Conservation (phyloP, 768 basidiomycete genomes). For the Auricularia heimuer region DNA sequence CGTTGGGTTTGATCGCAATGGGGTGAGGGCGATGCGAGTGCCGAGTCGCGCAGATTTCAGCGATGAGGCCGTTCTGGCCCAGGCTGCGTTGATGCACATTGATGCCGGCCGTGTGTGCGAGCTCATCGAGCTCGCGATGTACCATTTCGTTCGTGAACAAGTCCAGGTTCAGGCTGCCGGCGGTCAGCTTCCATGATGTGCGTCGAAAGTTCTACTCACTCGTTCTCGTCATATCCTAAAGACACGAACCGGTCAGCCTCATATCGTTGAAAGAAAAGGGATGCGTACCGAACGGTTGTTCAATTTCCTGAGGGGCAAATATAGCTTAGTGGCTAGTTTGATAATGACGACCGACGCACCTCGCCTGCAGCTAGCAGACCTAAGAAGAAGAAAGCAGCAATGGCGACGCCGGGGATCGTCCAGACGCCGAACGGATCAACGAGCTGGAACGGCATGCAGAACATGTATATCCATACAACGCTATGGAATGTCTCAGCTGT, state of each 20-base stretch:
- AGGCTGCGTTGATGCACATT: slow-evolving; percentile 23
- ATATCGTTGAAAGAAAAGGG: background rate
- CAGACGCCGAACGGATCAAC: slow-evolving; percentile 52
- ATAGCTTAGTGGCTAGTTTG: too few relatives aligned
- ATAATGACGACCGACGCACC: too few relatives aligned
- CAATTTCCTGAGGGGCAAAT: slow-evolving; percentile 33
- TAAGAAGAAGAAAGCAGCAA: slow-evolving; percentile 66
- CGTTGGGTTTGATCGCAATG: too few relatives aligned
- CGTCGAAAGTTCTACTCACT: slow-evolving; percentile 18
- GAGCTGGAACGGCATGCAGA: slow-evolving; percentile 71
- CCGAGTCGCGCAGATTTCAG: background rate
- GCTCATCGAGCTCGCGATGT: slow-evolving; percentile 43
- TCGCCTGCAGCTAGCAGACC: slow-evolving; percentile 66
- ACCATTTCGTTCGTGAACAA: slow-evolving; percentile 51
- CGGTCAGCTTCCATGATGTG: background rate
- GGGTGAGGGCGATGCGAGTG: background rate
- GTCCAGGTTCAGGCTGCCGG: slow-evolving; percentile 43
- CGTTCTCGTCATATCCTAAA: slow-evolving; percentile 45
- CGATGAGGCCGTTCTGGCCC: background rate
- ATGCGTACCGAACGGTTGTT: slow-evolving; percentile 52
- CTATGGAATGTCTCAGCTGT: slow-evolving; percentile 14
- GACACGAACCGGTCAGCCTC: background rate
- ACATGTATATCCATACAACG: slow-evolving; percentile 64
- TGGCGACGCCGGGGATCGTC: slow-evolving; percentile 53
- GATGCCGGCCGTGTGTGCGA: slow-evolving; percentile 40